Evolutionary conservation across 352 stramenopile genomes (phyloP).

Genomic region (Globisporangium nagaii): DNA sequence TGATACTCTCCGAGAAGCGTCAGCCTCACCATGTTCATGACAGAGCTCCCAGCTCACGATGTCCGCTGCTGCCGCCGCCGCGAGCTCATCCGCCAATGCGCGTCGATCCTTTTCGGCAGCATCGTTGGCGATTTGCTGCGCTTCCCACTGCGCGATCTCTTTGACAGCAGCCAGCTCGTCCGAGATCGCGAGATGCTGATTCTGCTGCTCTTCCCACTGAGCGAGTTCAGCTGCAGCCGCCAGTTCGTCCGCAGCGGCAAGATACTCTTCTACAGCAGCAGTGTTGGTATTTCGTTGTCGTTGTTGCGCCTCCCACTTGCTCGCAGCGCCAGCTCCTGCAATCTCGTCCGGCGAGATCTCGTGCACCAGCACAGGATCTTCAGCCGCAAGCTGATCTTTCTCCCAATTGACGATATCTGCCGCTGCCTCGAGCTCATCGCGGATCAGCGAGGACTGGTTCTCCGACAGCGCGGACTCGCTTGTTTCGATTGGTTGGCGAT

Average conservation of each 20-base stretch:
- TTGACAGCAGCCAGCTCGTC: conserved; percentile 8
- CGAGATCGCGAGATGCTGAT: conserved; percentile 8
- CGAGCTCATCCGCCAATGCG: conserved; percentile 29
- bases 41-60: conserved; percentile 19
- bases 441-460: conserved; percentile 8
- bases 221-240: conserved; percentile 34
- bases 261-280: not conserved
- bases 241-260: conserved; percentile 27
- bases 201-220: conserved; percentile 40
- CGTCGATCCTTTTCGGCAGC: not conserved
- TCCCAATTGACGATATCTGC: conserved; percentile 17
- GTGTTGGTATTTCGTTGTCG: not conserved
- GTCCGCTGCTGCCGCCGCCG: conserved; percentile 26
- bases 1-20: not conserved
- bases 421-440: conserved; percentile 17
- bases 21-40: not conserved
- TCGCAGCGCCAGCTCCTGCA: not conserved
- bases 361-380: conserved; percentile 3
- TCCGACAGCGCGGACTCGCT: not conserved
- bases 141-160: conserved; percentile 13
- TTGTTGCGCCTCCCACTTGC: not conserved
- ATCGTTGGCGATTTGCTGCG: not conserved
- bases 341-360: conserved; percentile 9
- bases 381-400: conserved; percentile 9
- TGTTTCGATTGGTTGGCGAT: not conserved